phyloP scores from a whole-genome alignment of 306 rosid species.

The Coriaria nepalensis region DNA sequence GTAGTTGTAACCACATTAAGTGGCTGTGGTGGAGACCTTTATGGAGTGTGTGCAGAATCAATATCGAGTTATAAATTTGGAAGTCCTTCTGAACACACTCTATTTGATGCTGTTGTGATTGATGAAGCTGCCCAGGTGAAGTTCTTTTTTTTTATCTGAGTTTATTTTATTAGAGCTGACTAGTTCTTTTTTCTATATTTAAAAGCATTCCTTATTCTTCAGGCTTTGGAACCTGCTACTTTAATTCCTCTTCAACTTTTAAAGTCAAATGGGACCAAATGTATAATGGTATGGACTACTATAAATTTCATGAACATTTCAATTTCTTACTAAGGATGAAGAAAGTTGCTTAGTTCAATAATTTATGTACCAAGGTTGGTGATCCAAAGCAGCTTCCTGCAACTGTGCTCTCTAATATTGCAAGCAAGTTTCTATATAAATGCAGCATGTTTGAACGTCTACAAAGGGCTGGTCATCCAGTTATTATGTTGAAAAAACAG shows the following conservation, averaged over 20 bases:
- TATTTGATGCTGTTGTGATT: conserved; percentile 79
- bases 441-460: conserved; percentile 99
- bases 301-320: conserved; percentile 5
- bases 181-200: conserved; percentile 10
- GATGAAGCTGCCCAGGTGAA: conserved; percentile 98
- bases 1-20: conserved; percentile 85
- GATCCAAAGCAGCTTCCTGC: conserved; percentile 99
- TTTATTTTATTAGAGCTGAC: conserved; percentile 10
- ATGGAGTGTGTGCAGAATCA: conserved; percentile 79
- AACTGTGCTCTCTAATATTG: conserved; percentile 79
- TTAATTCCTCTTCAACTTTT: conserved; percentile 94
- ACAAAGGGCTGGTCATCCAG: conserved; percentile 91
- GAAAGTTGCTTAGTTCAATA: conserved; percentile 23
- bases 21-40: conserved; percentile 88
- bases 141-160: conserved; percentile 16
- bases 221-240: conserved; percentile 98
- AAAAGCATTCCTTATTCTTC: conserved; percentile 15
- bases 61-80: conserved; percentile 59
- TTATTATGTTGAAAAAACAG: conserved; percentile 83
- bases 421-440: conserved; percentile 65
- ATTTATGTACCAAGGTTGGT: conserved; percentile 62
- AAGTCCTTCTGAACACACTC: conserved; percentile 64
- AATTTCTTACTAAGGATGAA: conserved; percentile 11
- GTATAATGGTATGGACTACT: conserved; percentile 62
- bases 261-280: conserved; percentile 65